A percentile compares a stretch with the other conserved stretches of the same genome.
phyloP scores from a whole-genome alignment of 805 yeast genomes.

The Nakazawaea laoshanensis region DNA sequence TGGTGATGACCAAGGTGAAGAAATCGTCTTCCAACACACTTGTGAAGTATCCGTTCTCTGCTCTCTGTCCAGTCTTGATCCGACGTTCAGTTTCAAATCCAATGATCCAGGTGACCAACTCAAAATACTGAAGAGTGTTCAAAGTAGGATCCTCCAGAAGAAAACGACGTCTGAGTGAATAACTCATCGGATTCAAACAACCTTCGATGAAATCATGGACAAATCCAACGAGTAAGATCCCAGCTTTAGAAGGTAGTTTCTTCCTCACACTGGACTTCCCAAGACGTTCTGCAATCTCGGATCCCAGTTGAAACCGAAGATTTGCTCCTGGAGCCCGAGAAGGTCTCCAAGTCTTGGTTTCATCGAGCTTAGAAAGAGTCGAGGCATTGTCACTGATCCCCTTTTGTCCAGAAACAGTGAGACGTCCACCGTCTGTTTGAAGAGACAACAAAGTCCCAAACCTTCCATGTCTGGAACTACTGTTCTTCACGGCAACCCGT shows the following conservation, averaged over 20 bases:
- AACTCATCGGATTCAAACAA: slow-evolving; percentile 62
- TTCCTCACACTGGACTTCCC: no score
- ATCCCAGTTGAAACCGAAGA: slow-evolving; percentile 17
- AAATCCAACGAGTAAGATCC: no score
- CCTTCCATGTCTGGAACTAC: slow-evolving; percentile 76
- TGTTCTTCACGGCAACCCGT: slow-evolving; percentile 34
- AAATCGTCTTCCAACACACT: slow-evolving; percentile 54
- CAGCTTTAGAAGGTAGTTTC: no score
- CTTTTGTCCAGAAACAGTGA: slow-evolving; percentile 69
- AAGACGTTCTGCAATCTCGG: slow-evolving; percentile 21
- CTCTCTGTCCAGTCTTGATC: not conserved
- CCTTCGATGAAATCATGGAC: slow-evolving; percentile 65
- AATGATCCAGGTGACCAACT: slow-evolving; percentile 68
- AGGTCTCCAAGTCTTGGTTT: slow-evolving; percentile 54
- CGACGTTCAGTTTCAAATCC: slow-evolving; percentile 37
- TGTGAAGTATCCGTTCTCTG: slow-evolving; percentile 36
- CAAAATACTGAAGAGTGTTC: slow-evolving; percentile 38
- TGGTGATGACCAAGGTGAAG: slow-evolving; percentile 41
- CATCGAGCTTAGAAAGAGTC: slow-evolving; percentile 41
- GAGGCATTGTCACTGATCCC: slow-evolving; percentile 37
- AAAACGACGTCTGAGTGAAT: slow-evolving; percentile 38
- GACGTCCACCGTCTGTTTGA: slow-evolving; percentile 48
- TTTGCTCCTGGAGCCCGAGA: slow-evolving; percentile 11
- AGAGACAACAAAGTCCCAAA: slow-evolving; percentile 83
- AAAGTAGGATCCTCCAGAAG: slow-evolving; percentile 23